Evolutionary conservation across 2,329 filamentous ascomycete species (phyloP).

Genomic region (Fusarium musae): DNA sequence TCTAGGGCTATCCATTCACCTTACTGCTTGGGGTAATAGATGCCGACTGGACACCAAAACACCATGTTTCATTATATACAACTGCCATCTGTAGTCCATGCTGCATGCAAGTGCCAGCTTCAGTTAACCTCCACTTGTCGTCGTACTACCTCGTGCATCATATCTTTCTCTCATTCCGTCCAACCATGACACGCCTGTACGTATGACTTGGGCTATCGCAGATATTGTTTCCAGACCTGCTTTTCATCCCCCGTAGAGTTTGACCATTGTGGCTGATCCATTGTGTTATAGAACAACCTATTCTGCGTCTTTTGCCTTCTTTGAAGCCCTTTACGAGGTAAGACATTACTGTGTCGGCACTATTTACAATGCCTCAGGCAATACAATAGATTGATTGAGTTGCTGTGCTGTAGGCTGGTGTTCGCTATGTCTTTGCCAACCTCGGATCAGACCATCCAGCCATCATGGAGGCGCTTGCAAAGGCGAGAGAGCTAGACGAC

Average conservation of each 20-base stretch:
- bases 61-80: background rate
- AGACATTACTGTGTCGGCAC: background rate
- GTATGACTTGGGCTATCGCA: fast-evolving
- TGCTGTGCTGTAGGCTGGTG: constrained; percentile 53
- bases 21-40: background rate
- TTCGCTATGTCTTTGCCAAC: constrained; percentile 70
- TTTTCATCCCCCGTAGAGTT: background rate
- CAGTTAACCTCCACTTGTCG: background rate
- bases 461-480: constrained; percentile 82
- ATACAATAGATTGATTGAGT: background rate
- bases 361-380: no score
- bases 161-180: background rate
- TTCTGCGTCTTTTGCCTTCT: background rate
- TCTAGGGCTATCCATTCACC: fast-evolving
- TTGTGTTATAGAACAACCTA: background rate
- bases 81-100: background rate
- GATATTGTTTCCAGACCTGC: no score
- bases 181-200: background rate
- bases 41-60: background rate
- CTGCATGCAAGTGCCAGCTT: background rate
- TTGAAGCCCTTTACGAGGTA: background rate
- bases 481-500: constrained; percentile 62
- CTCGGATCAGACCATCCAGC: constrained; percentile 76
- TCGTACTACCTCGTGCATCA: background rate
- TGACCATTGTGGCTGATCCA: background rate